Base-by-base conservation (phyloP, 768 basidiomycete species). In the Chalciporus piperatus region DNA sequence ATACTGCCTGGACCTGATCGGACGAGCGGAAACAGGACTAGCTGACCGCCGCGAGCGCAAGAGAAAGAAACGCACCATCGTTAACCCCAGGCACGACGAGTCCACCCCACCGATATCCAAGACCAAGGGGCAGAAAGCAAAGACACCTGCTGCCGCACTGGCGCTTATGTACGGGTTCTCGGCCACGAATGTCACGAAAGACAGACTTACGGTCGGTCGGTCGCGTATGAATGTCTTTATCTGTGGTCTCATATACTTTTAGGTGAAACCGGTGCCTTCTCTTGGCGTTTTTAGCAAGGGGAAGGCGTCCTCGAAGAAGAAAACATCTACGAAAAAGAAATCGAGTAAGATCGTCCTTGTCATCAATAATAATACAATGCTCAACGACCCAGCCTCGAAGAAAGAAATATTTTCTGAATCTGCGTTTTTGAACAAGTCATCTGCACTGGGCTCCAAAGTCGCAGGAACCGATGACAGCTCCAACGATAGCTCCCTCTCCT, bases 41-140 rank as follows among this genome's bases (percentile, higher is more conserved):
- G 71, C 75, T 11, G 84, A 85, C 55, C 79, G 89, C 23, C 79
- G 84, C 13, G 80, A 87, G 54, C 75, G 82, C 41, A 84, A 84
- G 64, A 78, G 80, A 47, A 68, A 68, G 20, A 87, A 81, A 60
- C 77, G 77, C 19, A 76, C 74, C 3, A 82, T 86, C 33, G 73
- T 83, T 33, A 63, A 72, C 35, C 52, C 60, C 51, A 54, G 57
- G 44, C 53, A 51, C 46, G 52, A 50, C 37, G 47, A 43, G 2
- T 47, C 56, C 13, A 41, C 27, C 23, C n/a, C 37, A 16, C 23
- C 52, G 41, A 63, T 47, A 30, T 52, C 44, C 28, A 69, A 48
- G 27, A 23, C 39, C 11, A 59, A 39, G 44, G 43, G 47, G 17
- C 50, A 55, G 32, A 67, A 64, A 38, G 45, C 30, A 13, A 68